Base-by-base conservation (phyloP, 2,329 filamentous ascomycete genomes). In the Chaetomiaceae sp. region DNA sequence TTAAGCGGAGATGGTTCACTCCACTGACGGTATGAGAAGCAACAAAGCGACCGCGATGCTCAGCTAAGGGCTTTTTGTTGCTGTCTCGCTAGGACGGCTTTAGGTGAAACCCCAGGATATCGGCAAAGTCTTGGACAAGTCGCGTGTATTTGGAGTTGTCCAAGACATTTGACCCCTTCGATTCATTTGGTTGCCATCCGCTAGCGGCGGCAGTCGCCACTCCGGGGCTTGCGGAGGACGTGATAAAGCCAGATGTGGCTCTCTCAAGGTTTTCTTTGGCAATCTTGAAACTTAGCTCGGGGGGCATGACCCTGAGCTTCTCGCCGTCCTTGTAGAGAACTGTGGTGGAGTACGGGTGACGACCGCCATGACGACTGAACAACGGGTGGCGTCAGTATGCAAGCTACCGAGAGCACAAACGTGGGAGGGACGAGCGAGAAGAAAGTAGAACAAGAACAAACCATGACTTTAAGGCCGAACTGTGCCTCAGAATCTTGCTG, bases 211-310 rank as follows among this genome's bases (percentile, higher is more conserved):
- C 43, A 6, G 42, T 48, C 7, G 48, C 32, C 3, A 53, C 46
- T 1, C 18, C 33, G 0, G 44, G 9, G 1, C 37, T 19, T 0
- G 8, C 20, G 1, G 35, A 42, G 0, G 49, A 45, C 1, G 38
- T 29, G 18, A 58, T 55, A 15, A 55, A 54, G 0, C 51, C 55
- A 0, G 34, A 22, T 0, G 55, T 57, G 1, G 50, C 44, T 4
- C 27, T 45, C 4, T 42, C 29, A 2, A 48, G 35, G 6, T 43
- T 35, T 4, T 36, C 14, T 17, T 41, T 52, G 3, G 22, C 47
- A 10, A 42, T 15, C 2, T 11, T 45, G 24, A 52, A 48, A 0
- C 2, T 12, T 6, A 30, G 6, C 2, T 26, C 15, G 0, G 47
- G 37, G 5, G 8, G 19, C 3, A 46, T 6, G 7, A 48, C 14